phyloP scores from a whole-genome alignment of 2,329 filamentous ascomycete genomes.

The Arthrobotrys pseudoclavata region DNA sequence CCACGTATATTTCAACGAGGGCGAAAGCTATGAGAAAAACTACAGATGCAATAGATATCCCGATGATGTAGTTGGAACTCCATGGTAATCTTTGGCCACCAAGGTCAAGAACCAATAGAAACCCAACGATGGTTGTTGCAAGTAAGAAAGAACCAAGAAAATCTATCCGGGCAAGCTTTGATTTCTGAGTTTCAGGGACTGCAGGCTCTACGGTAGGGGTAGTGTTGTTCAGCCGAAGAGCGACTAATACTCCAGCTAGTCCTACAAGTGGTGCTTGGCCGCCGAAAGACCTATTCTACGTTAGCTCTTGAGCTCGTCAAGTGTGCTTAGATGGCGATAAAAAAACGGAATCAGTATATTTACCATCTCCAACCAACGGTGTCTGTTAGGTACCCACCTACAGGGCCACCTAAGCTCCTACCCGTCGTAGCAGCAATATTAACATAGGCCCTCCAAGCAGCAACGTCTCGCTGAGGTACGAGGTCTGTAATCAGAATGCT shows the following conservation, averaged over 20 bases:
- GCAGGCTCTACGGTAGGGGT: not conserved
- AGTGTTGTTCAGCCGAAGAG: constrained; percentile 34
- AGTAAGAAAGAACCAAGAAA: constrained; percentile 50
- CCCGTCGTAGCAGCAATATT: constrained; percentile 71
- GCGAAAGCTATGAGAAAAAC: constrained; percentile 39
- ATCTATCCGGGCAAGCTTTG: constrained; percentile 52
- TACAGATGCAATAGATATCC: constrained; percentile 14
- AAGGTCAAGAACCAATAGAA: constrained; percentile 63
- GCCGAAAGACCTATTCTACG: constrained; percentile 70
- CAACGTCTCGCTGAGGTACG: constrained; percentile 71
- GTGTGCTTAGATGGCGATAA: not conserved
- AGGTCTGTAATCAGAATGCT: constrained; percentile 72
- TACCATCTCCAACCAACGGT: constrained; percentile 77
- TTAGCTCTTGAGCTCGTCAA: not conserved
- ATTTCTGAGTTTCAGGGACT: constrained; percentile 16
- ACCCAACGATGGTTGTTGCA: constrained; percentile 58
- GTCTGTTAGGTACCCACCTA: constrained; percentile 75
- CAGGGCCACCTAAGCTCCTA: constrained; percentile 70
- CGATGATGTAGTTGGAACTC: constrained; percentile 42
- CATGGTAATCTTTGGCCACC: constrained; percentile 52
- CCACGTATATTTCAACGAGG: constrained; percentile 67
- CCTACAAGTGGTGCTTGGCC: constrained; percentile 72
- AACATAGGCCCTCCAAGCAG: constrained; percentile 71
- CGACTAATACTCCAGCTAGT: constrained; percentile 69
- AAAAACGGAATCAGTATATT: constrained; percentile 58